phyloP scores from a whole-genome alignment of 768 basidiomycete species.

The Austroboletus festivus region DNA sequence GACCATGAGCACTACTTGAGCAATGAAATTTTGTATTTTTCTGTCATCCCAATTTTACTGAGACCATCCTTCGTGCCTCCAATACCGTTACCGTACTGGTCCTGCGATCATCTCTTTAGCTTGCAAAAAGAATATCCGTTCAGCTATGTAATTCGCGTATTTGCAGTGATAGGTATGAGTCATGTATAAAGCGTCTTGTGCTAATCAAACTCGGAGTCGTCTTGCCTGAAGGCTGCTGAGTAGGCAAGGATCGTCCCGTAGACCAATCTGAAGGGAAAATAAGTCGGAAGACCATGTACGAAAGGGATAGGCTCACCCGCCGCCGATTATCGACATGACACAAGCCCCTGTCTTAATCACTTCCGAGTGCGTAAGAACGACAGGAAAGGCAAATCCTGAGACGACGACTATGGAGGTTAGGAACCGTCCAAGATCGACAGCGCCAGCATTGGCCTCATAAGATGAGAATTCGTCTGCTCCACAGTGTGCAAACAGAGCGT shows the following conservation, averaged over 20 bases:
- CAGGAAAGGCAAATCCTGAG: conserved; percentile 89
- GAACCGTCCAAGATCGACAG: conserved; percentile 91
- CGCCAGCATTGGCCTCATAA: conserved; percentile 65
- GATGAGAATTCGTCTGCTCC: conserved; percentile 84
- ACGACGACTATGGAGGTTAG: conserved; percentile 88
- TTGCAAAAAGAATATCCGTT: conserved; percentile 6
- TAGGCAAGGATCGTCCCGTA: conserved; percentile 92
- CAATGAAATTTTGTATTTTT: too few species aligned
- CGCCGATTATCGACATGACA: conserved; percentile 92
- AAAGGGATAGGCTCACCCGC: conserved; percentile 49
- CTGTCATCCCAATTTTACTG: too few species aligned
- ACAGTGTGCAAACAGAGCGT: conserved; percentile 91
- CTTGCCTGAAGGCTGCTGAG: conserved; percentile 76
- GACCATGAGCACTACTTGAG: conserved; percentile 1
- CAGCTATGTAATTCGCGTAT: conserved; percentile 16
- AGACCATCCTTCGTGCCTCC: too few species aligned
- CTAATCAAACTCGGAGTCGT: conserved; percentile 77
- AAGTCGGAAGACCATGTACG: background rate
- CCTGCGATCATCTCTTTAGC: background rate
- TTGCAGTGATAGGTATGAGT: conserved; percentile 8
- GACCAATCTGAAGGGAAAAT: conserved; percentile 51
- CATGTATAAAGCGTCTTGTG: background rate
- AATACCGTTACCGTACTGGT: too few species aligned
- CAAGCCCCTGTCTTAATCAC: conserved; percentile 83
- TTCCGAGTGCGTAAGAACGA: conserved; percentile 88